Conservation (phyloP, 345 rosid species). For the Linum tenue region DNA sequence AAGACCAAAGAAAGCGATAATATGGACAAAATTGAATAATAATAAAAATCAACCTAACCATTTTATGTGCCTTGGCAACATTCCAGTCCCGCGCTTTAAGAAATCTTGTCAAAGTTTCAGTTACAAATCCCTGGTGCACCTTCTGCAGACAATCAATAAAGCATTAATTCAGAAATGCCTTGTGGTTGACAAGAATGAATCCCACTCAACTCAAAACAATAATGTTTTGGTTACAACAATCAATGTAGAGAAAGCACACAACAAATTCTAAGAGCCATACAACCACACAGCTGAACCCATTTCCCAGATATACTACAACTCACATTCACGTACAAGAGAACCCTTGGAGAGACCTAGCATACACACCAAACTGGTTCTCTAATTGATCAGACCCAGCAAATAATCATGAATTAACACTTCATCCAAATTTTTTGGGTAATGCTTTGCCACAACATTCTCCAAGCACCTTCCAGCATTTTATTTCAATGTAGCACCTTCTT, state of each 20-base stretch:
- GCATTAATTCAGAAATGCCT: not conserved
- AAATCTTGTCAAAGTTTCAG: slow-evolving; percentile 23
- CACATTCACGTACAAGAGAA: not conserved
- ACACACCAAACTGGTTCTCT: too few species aligned
- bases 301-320: not conserved
- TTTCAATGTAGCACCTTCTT: not conserved
- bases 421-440: too few species aligned
- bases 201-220: not conserved
- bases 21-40: not conserved
- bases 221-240: not conserved
- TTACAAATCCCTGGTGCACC: slow-evolving; percentile 25
- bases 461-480: too few species aligned
- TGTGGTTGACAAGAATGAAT: not conserved
- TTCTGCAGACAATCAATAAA: slow-evolving; percentile 12
- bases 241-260: not conserved
- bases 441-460: not conserved
- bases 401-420: not conserved
- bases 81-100: slow-evolving; percentile 29
- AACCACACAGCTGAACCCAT: not conserved
- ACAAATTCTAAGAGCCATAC: not conserved
- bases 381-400: not conserved
- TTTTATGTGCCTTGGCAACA: slow-evolving; percentile 24
- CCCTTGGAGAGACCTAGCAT: too few species aligned
- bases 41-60: slow-evolving; percentile 19
- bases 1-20: not conserved